Conservation (phyloP, 2,329 filamentous ascomycete species). For the Dryadomyces quercus-mongolicae region DNA sequence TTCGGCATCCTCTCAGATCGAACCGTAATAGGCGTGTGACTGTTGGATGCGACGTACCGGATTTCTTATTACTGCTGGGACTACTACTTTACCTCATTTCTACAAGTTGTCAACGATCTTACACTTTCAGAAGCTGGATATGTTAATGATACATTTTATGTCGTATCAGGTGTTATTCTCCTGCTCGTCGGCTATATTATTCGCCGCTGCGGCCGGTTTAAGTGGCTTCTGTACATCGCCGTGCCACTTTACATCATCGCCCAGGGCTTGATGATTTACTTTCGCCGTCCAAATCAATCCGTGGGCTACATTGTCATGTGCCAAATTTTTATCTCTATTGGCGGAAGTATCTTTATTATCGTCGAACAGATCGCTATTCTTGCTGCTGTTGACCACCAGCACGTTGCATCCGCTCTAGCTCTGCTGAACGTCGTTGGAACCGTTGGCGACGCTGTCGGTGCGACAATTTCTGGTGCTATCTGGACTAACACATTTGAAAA, state of each 20-base stretch:
- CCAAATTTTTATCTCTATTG: slow-evolving; percentile 34
- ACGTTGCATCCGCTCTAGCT: slow-evolving; percentile 37
- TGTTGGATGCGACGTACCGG: slow-evolving; percentile 32
- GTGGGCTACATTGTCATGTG: slow-evolving; percentile 26
- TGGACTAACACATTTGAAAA: slow-evolving; percentile 29
- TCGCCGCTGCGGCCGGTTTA: slow-evolving; percentile 33
- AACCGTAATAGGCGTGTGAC: slow-evolving; percentile 38
- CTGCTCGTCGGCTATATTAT: slow-evolving; percentile 33
- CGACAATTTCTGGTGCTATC: slow-evolving; percentile 28
- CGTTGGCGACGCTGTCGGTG: slow-evolving; percentile 32
- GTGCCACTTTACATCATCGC: slow-evolving; percentile 23
- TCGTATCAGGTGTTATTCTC: too few relatives aligned
- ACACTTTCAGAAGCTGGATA: slow-evolving; percentile 31
- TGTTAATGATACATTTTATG: slow-evolving; percentile 34
- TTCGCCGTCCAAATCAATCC: slow-evolving; percentile 21
- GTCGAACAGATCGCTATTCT: slow-evolving; percentile 47
- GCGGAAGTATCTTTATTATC: slow-evolving; percentile 40
- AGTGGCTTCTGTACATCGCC: slow-evolving; percentile 26
- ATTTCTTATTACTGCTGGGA: slow-evolving; percentile 40
- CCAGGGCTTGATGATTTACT: slow-evolving; percentile 29
- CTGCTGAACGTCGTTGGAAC: slow-evolving; percentile 31
- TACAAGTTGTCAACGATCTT: slow-evolving; percentile 37
- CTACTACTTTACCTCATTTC: slow-evolving; percentile 42
- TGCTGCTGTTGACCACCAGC: slow-evolving; percentile 38
- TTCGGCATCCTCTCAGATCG: slow-evolving; percentile 36